A percentile compares a stretch with the other conserved stretches of the same genome.
Conservation (phyloP, 345 rosid genomes). For the Moricandia moricandioides region DNA sequence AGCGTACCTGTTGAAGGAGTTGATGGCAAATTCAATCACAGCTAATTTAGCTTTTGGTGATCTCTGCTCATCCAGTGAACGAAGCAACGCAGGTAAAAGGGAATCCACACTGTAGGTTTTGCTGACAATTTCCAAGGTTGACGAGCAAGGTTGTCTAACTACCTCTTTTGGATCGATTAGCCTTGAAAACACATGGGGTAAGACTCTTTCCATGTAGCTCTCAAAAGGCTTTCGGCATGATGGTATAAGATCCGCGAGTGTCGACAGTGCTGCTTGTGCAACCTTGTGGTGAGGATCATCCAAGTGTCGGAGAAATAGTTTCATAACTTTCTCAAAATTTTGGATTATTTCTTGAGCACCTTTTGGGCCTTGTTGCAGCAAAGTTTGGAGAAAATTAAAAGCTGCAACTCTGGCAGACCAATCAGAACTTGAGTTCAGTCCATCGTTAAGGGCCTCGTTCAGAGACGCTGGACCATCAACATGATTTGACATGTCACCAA, state of each 20-base stretch:
- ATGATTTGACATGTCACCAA: conserved; percentile 73
- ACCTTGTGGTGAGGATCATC: conserved; percentile 99
- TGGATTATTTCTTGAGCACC: conserved; percentile 93
- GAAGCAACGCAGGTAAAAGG: conserved; percentile 89
- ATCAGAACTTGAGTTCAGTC: conserved; percentile 85
- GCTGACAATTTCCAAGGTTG: conserved; percentile 87
- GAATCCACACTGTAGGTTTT: conserved; percentile 89
- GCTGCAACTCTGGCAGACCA: conserved; percentile 98
- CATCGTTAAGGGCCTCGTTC: conserved; percentile 82
- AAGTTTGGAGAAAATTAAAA: conserved; percentile 76
- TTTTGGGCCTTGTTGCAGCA: conserved; percentile 90
- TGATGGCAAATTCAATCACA: conserved; percentile 88
- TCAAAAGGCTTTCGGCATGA: conserved; percentile 97
- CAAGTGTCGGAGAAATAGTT: conserved; percentile 92
- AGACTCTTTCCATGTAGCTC: conserved; percentile 94
- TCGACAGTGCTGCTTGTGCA: conserved; percentile 97
- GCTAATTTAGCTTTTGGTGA: conserved; percentile 99
- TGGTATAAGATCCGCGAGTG: conserved; percentile 91
- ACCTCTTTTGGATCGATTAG: conserved; percentile 96
- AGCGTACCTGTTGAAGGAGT: conserved; percentile 84
- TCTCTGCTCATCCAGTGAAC: conserved; percentile 96
- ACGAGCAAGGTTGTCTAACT: conserved; percentile 90
- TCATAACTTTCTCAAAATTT: conserved; percentile 97
- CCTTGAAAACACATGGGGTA: conserved; percentile 95
- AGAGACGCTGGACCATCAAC: conserved; percentile 87